phyloP scores from a whole-genome alignment of 805 yeast genomes.

The Candida pseudofarinosa region DNA sequence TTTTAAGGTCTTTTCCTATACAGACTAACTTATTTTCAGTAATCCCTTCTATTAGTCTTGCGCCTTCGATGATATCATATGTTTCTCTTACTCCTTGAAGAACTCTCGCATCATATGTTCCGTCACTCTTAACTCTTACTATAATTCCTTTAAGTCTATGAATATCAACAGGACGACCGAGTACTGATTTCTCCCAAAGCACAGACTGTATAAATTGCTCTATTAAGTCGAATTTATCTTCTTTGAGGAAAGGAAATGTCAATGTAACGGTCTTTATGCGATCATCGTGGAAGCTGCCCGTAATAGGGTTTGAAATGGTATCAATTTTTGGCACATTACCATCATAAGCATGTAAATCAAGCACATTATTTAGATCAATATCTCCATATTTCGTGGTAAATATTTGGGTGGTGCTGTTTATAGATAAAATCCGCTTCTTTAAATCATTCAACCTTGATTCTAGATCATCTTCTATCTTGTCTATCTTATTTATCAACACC shows the following conservation, averaged over 20 bases:
- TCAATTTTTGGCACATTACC: constrained; percentile 19
- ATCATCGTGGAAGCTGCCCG: constrained; percentile 32
- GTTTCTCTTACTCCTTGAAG: constrained; percentile 93
- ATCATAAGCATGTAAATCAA: constrained; percentile 79
- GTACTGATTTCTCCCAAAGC: constrained; percentile 64
- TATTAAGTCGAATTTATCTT: constrained; percentile 35
- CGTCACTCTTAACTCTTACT: constrained; percentile 30
- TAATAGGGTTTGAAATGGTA: constrained; percentile 9
- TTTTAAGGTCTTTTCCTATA: constrained; percentile 63
- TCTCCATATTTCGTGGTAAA: constrained; percentile 71
- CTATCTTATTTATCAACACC: constrained; percentile 75
- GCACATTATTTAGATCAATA: constrained; percentile 56
- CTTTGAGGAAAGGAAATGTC: constrained; percentile 43
- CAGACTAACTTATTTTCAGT: constrained; percentile 58
- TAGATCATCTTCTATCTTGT: constrained; percentile 32
- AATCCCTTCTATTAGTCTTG: constrained; percentile 31
- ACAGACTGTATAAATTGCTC: constrained; percentile 65
- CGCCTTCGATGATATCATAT: constrained; percentile 65
- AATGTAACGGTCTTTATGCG: constrained; percentile 33
- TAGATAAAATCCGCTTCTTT: constrained; percentile 38
- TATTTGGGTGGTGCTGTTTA: constrained; percentile 69
- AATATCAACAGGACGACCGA: constrained; percentile 52
- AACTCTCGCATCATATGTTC: constrained; percentile 43
- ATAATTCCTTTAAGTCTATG: constrained; percentile 82
- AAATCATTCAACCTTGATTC: constrained; percentile 27